phyloP scores from a whole-genome alignment of 495 filamentous ascomycete species.

The Aspergillus asperescens region DNA sequence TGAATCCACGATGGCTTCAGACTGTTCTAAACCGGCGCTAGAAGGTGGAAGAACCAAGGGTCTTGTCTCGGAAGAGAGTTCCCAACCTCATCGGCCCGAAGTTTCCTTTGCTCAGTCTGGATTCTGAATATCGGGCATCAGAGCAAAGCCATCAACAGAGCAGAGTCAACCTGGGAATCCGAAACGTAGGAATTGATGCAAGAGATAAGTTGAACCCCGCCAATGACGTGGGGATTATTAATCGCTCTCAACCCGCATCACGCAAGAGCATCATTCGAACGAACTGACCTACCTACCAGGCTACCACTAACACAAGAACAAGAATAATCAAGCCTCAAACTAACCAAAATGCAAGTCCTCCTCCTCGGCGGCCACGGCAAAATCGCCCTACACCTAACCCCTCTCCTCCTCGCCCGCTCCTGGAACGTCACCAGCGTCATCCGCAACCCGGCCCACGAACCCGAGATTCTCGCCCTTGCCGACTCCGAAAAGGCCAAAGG shows the following conservation, averaged over 20 bases:
- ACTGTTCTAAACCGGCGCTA: conserved; percentile 5
- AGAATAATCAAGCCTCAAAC: neutral
- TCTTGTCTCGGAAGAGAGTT: neutral
- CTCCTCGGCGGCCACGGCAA: conserved; percentile 81
- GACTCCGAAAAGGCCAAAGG: conserved; percentile 42
- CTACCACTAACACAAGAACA: neutral
- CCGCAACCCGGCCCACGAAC: conserved; percentile 61
- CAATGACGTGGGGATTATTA: conserved; percentile 6
- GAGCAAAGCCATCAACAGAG: no score
- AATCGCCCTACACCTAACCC: conserved; percentile 70
- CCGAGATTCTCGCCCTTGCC: conserved; percentile 55
- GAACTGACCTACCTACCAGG: no score
- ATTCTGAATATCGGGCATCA: neutral
- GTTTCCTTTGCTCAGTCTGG: neutral
- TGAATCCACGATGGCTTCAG: conserved; percentile 2
- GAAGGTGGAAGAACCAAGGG: neutral
- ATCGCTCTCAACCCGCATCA: conserved; percentile 1
- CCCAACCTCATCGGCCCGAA: neutral
- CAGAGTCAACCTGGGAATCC: no score
- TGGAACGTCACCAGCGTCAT: conserved; percentile 77
- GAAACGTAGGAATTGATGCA: no score
- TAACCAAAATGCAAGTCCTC: conserved; percentile 51
- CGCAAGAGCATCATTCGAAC: no score
- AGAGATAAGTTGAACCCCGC: neutral
- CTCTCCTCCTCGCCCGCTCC: conserved; percentile 61